phyloP scores from a whole-genome alignment of 2,329 filamentous ascomycete genomes.

The Magnaporthales sp. region DNA sequence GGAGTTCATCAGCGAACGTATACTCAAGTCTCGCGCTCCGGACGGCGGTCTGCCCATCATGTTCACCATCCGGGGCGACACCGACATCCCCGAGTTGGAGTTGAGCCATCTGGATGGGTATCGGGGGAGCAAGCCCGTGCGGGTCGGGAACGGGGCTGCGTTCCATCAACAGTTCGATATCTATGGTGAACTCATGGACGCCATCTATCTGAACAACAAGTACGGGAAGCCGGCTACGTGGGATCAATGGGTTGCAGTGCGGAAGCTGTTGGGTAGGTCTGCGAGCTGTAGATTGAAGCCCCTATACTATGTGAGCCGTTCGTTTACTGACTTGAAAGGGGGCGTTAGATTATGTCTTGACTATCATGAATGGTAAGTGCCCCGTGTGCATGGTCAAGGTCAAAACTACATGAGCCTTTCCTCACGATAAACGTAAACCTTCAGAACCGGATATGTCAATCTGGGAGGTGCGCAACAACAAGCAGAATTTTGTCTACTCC shows the following conservation, averaged over 20 bases:
- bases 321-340: background rate
- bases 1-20: conserved; percentile 65
- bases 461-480: conserved; percentile 70
- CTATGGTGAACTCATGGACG: conserved; percentile 71
- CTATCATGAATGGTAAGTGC: conserved; percentile 47
- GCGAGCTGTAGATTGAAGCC: background rate
- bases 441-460: conserved; percentile 69
- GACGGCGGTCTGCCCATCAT: conserved; percentile 66
- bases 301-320: background rate
- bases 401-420: no score
- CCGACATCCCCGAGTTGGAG: conserved; percentile 63
- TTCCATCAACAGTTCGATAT: conserved; percentile 73
- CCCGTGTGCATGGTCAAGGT: background rate
- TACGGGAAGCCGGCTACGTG: conserved; percentile 69
- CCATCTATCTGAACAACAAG: conserved; percentile 71
- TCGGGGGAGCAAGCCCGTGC: conserved; percentile 59
- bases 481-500: conserved; percentile 73
- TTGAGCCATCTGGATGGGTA: conserved; percentile 66
- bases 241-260: conserved; percentile 66
- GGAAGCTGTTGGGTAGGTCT: conserved; percentile 49
- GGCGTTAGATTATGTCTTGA: conserved; percentile 56
- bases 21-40: conserved; percentile 48
- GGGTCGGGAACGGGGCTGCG: conserved; percentile 69
- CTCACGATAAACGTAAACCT: background rate
- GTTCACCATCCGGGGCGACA: conserved; percentile 70